phyloP scores from a whole-genome alignment of 331 rosid genomes.

The Erythrophleum ivorense region DNA sequence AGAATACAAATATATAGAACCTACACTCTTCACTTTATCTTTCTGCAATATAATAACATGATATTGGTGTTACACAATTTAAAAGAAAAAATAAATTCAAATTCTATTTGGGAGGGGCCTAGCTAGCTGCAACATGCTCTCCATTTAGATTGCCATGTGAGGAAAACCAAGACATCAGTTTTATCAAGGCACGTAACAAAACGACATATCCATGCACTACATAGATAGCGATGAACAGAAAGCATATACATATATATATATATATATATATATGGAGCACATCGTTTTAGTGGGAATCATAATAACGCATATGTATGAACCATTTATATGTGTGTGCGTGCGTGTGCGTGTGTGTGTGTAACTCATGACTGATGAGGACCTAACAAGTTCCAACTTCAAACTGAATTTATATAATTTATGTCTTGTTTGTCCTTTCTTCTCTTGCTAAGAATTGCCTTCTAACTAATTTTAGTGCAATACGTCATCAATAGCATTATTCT shows the following conservation, averaged over 20 bases:
- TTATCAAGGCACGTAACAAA: conserved; percentile 38
- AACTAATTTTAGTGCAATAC: background rate
- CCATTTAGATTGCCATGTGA: background rate
- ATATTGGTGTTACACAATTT: too few relatives aligned
- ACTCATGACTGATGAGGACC: too few relatives aligned
- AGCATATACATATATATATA: background rate
- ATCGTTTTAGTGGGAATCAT: background rate
- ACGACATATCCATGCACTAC: background rate
- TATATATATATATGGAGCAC: background rate
- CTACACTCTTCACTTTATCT: too few relatives aligned
- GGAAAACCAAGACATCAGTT: conserved; percentile 35
- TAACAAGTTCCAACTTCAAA: background rate
- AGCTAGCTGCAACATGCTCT: background rate
- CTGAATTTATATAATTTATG: too few relatives aligned
- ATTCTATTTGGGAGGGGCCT: too few relatives aligned
- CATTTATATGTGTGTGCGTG: too few relatives aligned
- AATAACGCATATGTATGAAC: background rate
- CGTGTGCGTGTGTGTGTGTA: too few relatives aligned
- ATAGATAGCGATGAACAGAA: background rate
- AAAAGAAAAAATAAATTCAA: too few relatives aligned
- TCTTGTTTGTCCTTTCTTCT: too few relatives aligned
- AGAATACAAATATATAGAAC: too few relatives aligned
- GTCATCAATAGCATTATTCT: background rate
- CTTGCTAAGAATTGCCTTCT: background rate
- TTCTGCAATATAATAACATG: too few relatives aligned